A percentile compares a stretch with the other conserved stretches of the same genome.
Evolutionary conservation across 768 basidiomycete species (phyloP).

Genomic region (Mycena crocata): DNA sequence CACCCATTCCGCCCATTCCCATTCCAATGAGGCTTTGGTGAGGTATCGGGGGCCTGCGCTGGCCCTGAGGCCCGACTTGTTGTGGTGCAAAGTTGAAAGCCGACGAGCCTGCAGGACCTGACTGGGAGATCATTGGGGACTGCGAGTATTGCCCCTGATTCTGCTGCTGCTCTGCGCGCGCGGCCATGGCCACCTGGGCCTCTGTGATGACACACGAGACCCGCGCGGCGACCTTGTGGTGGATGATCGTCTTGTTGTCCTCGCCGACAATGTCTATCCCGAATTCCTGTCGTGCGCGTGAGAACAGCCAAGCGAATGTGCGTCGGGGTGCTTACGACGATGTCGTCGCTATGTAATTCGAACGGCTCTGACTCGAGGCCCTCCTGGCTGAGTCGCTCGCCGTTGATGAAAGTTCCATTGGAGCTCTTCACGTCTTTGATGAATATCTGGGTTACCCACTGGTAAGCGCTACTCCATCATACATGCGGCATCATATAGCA

Average conservation of each 20-base stretch:
- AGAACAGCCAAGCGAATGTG: constrained; percentile 18
- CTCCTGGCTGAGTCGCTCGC: constrained; percentile 90
- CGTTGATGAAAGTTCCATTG: constrained; percentile 98
- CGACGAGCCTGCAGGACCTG: constrained; percentile 36
- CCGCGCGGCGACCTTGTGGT: constrained; percentile 98
- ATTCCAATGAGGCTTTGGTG: constrained; percentile 74
- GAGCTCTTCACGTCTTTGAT: constrained; percentile 99
- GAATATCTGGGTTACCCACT: constrained; percentile 80
- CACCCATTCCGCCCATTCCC: constrained; percentile 87
- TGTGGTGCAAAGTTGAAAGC: constrained; percentile 35
- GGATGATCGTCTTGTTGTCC: constrained; percentile 97
- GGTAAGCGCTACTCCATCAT: constrained; percentile 32
- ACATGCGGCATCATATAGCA: constrained; percentile 30
- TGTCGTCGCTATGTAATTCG: constrained; percentile 94
- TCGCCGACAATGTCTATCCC: constrained; percentile 99
- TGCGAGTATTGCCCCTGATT: constrained; percentile 54
- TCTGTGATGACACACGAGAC: constrained; percentile 90
- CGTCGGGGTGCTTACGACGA: constrained; percentile 74
- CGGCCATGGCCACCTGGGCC: constrained; percentile 83
- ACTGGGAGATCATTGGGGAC: constrained; percentile 35
- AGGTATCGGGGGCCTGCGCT: constrained; percentile 68
- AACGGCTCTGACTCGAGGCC: constrained; percentile 92
- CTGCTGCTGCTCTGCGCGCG: constrained; percentile 77
- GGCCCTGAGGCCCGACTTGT: constrained; percentile 45
- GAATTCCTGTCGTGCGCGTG: constrained; percentile 77